These are phyloP conservation scores for Fusarium avenaceum DNA, from an alignment of 2,329 filamentous ascomycete species.

Conservation along the genomic window DNA sequence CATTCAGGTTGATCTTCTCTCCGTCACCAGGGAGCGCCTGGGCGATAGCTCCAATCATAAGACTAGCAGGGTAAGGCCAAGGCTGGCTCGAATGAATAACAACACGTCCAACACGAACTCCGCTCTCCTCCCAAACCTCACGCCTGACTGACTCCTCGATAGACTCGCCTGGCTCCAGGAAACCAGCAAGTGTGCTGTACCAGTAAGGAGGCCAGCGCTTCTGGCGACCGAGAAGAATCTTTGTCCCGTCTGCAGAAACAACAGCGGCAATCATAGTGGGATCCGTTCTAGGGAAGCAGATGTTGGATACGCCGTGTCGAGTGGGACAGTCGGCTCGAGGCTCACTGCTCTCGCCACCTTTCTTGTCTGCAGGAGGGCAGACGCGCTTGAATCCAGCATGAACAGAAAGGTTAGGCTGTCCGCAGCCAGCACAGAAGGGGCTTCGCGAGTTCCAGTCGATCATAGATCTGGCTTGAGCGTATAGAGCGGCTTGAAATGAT, in stretches of 20 bases:
- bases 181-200: constrained; percentile 91
- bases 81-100: constrained; percentile 87
- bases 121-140: constrained; percentile 89
- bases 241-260: constrained; percentile 81
- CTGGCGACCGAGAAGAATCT: constrained; percentile 85
- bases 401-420: constrained; percentile 81
- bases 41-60: constrained; percentile 90
- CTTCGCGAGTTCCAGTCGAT: constrained; percentile 96
- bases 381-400: constrained; percentile 85
- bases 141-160: constrained; percentile 86
- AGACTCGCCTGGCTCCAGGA: constrained; percentile 87
- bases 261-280: constrained; percentile 96
- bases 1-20: constrained; percentile 87
- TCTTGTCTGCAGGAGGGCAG: constrained; percentile 78
- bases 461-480: constrained; percentile 87
- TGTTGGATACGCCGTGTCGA: constrained; percentile 87
- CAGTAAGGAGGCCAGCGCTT: constrained; percentile 86
- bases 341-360: constrained; percentile 59
- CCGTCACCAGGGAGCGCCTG: constrained; percentile 80
- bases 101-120: constrained; percentile 81
- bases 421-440: constrained; percentile 91
- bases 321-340: constrained; percentile 81
- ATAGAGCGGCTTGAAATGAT: constrained; percentile 78
- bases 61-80: constrained; percentile 86
- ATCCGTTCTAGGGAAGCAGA: constrained; percentile 92